Evolutionary conservation across 1,139 yeast species (phyloP), one percentile per base, ranked within the genome.

Genomic region (Kluyveromyces sp.): DNA sequence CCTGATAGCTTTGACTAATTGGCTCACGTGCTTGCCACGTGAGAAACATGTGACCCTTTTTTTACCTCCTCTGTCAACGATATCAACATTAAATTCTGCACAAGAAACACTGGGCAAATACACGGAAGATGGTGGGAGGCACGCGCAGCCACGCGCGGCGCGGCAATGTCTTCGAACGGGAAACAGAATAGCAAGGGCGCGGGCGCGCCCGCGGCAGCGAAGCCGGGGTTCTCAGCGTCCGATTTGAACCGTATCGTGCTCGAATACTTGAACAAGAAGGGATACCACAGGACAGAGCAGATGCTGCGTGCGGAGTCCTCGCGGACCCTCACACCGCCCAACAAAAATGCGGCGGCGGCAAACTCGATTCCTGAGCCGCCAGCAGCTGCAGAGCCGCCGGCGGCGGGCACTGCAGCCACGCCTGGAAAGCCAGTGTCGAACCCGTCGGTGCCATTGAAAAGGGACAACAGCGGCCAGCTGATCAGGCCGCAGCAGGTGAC

Each of bases 251-350:
- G 94, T 53, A 85, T 89, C 58, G 97, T 92, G 30, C 71, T 92
- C 56, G 98, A 92, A 56, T 92, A 92, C 57, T 74, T 94, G 52
- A 85, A 81, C 63, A 89, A 92, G 60, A 88, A 89, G 61, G 99
- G 99, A 2, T 94, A 87, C 59, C 89, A 87, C 52, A 78, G 83
- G 53, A 89, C 97, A 0, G 99, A 94, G 62, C 88, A 96, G 3
- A 86, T 88, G 82, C 74, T 92, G 48, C 75, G 98, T 51, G 77
- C 88, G 50, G 99, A 94, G 61, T 80, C 87, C 49, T 77, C 94
- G 2, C 80, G 87, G 48, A 75, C 80, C 0, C 78, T 83, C 17
- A 77, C 80, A 0, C 77, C 83, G 0, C 69, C 75, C 36, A 54
- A 53, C 41, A 55, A 56, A 19, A 73, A 36, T 67, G 68, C 52